These are phyloP conservation scores for Hyphopichia pseudoburtonii DNA, from an alignment of 1,139 yeast species.

Conservation along the genomic window DNA sequence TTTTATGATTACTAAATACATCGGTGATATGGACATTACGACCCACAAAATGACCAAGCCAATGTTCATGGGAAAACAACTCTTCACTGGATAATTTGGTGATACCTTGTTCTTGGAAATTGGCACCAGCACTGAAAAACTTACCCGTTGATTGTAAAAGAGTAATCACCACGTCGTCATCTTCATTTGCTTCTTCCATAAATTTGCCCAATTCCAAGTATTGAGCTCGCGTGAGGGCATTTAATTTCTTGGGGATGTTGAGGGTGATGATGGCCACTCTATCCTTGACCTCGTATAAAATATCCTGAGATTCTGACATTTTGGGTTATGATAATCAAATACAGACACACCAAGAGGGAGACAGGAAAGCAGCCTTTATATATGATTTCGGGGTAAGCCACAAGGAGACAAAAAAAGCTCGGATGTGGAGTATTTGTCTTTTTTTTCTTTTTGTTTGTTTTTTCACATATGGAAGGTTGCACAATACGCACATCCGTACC, in stretches of 20 bases:
- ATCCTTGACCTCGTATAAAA: slow-evolving; percentile 53
- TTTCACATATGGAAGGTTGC: too few relatives aligned
- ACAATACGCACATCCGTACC: too few relatives aligned
- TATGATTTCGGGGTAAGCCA: too few relatives aligned
- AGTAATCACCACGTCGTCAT: slow-evolving; percentile 65
- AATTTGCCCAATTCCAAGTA: slow-evolving; percentile 62
- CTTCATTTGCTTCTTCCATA: slow-evolving; percentile 65
- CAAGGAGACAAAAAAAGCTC: too few relatives aligned
- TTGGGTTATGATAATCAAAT: too few relatives aligned
- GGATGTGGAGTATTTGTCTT: too few relatives aligned
- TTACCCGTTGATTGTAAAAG: slow-evolving; percentile 71
- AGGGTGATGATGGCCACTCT: slow-evolving; percentile 66
- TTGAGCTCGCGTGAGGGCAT: slow-evolving; percentile 69
- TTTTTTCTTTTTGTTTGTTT: too few relatives aligned
- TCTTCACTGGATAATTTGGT: slow-evolving; percentile 21
- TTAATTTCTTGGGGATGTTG: slow-evolving; percentile 60
- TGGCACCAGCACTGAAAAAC: slow-evolving; percentile 86
- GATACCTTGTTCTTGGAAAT: slow-evolving; percentile 43
- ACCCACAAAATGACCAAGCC: slow-evolving; percentile 63
- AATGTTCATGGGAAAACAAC: slow-evolving; percentile 47
- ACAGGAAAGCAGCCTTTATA: too few relatives aligned
- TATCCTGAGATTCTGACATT: slow-evolving; percentile 33
- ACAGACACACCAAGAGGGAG: too few relatives aligned
- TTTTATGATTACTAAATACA: slow-evolving; percentile 68
- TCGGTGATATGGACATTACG: slow-evolving; percentile 72